A percentile compares a stretch with the other conserved stretches of the same genome.
Evolutionary conservation across 2,329 filamentous ascomycete genomes (phyloP).

Genomic region (Nemania sp.): DNA sequence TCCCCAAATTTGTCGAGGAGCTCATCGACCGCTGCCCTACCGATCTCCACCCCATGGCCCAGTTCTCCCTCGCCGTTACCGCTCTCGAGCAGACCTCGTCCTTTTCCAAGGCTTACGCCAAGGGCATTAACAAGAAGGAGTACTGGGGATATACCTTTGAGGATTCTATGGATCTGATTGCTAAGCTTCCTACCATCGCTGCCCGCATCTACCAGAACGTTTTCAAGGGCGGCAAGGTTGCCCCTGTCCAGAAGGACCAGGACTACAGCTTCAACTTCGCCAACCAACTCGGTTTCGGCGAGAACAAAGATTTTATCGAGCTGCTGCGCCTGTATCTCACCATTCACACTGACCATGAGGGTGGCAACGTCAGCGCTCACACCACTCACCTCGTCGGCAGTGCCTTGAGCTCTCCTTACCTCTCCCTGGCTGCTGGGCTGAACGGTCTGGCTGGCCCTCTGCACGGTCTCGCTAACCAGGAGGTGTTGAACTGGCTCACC

Average conservation of each 20-base stretch:
- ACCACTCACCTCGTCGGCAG: conserved; percentile 97
- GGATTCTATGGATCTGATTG: conserved; percentile 99
- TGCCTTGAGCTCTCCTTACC: conserved; percentile 95
- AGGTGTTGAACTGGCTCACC: conserved; percentile 97
- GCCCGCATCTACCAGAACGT: conserved; percentile 99
- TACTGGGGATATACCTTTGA: conserved; percentile 99
- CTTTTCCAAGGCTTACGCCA: conserved; percentile 98
- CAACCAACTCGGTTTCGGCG: conserved; percentile 96
- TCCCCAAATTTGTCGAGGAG: conserved; percentile 98
- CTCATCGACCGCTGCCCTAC: conserved; percentile 99
- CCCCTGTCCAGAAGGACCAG: conserved; percentile 95
- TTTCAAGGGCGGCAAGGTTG: conserved; percentile 99
- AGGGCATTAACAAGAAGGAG: conserved; percentile 98
- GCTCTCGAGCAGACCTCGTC: conserved; percentile 98
- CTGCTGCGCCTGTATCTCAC: conserved; percentile 98
- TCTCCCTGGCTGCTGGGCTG: conserved; percentile 93
- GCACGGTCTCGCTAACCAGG: conserved; percentile 99
- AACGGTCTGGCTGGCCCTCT: conserved; percentile 98
- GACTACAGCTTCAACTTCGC: conserved; percentile 99
- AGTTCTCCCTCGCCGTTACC: conserved; percentile 97
- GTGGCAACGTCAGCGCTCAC: conserved; percentile 97
- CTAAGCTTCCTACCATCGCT: conserved; percentile 98
- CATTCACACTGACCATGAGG: conserved; percentile 99
- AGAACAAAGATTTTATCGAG: conserved; percentile 96
- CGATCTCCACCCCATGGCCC: conserved; percentile 99